Evolutionary conservation across 2,329 filamentous ascomycete genomes (phyloP).

Genomic region (Fusarium brevicatenulatum): DNA sequence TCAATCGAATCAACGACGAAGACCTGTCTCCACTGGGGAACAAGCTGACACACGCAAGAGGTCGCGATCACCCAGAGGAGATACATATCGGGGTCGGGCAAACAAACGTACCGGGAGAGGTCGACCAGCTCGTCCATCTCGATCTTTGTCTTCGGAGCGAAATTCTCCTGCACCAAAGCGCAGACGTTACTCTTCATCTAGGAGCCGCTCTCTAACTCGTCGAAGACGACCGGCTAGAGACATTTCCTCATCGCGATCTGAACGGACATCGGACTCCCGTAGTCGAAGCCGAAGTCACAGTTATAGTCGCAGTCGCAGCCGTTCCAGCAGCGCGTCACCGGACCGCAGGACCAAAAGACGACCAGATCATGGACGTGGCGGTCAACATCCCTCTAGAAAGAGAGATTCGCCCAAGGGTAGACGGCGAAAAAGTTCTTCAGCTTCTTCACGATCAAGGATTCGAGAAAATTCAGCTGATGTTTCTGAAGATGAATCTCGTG

Average conservation of each 20-base stretch:
- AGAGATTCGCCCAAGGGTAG: constrained; percentile 42
- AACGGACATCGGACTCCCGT: constrained; percentile 49
- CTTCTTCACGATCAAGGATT: constrained; percentile 60
- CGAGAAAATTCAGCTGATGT: constrained; percentile 67
- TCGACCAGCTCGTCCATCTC: constrained; percentile 44
- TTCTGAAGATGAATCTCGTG: constrained; percentile 51
- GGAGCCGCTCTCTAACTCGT: constrained; percentile 57
- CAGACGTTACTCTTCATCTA: constrained; percentile 60
- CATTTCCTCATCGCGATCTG: constrained; percentile 55
- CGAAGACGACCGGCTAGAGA: constrained; percentile 51
- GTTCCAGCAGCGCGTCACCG: constrained; percentile 28
- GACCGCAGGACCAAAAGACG: constrained; percentile 32
- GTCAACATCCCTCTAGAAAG: constrained; percentile 22
- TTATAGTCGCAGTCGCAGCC: constrained; percentile 28
- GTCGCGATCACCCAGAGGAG: constrained; percentile 51
- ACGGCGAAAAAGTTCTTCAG: constrained; percentile 63
- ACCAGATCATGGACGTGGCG: constrained; percentile 14
- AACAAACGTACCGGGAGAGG: constrained; percentile 37
- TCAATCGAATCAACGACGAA: constrained; percentile 48
- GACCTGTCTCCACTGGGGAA: constrained; percentile 49
- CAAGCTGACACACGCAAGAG: constrained; percentile 51
- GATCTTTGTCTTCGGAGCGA: constrained; percentile 51
- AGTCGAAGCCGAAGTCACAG: constrained; percentile 42
- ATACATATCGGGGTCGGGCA: constrained; percentile 43
- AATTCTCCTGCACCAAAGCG: constrained; percentile 60